Evolutionary conservation across 306 rosid genomes (phyloP).

Genomic region (Styphnolobium japonicum): DNA sequence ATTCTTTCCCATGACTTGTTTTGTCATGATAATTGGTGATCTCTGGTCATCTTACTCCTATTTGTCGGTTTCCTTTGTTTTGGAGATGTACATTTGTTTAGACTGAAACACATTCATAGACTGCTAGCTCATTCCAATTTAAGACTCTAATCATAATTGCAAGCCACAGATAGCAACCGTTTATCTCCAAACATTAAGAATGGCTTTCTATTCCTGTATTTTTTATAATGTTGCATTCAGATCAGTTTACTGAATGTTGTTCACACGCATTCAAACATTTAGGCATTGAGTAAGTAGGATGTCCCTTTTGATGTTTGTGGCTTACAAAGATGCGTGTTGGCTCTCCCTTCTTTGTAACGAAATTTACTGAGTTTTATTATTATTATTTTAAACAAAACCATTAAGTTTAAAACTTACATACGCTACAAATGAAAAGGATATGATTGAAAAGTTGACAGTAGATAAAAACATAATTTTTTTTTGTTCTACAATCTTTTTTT

Average conservation of each 20-base stretch:
- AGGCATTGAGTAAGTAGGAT: neutral
- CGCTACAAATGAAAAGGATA: no score
- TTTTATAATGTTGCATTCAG: neutral
- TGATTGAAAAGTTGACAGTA: no score
- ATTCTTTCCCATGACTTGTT: neutral
- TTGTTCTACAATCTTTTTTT: no score
- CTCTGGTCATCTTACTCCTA: conserved; percentile 13
- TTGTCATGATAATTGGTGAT: conserved; percentile 22
- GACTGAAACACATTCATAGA: conserved; percentile 13
- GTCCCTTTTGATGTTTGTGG: neutral
- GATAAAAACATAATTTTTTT: no score
- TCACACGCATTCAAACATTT: neutral
- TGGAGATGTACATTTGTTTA: conserved; percentile 31
- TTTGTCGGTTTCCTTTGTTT: conserved; percentile 22
- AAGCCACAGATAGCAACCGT: conserved; percentile 14
- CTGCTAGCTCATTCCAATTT: conserved; percentile 4
- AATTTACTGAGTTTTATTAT: no score
- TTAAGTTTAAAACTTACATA: no score
- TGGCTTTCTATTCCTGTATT: neutral
- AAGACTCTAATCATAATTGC: neutral
- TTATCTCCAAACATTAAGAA: conserved; percentile 5
- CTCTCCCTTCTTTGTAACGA: neutral
- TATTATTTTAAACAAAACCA: no score
- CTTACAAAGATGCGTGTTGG: neutral
- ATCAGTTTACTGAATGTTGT: neutral